Evolutionary conservation across 345 rosid species (phyloP), one percentile per base, ranked within the genome.

Genomic region (Boechera divaricarpa): DNA sequence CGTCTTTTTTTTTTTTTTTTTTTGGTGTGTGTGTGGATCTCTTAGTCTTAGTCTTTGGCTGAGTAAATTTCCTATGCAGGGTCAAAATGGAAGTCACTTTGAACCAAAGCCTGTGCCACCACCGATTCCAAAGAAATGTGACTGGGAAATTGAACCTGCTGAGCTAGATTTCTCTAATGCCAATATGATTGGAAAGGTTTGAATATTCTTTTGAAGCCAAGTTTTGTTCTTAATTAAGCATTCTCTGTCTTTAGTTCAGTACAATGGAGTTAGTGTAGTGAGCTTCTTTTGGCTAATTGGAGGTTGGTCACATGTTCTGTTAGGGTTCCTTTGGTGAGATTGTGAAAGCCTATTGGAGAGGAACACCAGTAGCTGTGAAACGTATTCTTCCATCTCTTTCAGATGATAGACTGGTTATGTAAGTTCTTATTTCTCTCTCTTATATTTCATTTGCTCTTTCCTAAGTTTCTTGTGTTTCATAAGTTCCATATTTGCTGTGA

Each of bases 301-400:
- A 35, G 60, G 39, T 33, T 82, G 65, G 26, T 69, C 58, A 56
- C 56, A 38, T 24, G 13, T 66, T 38, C 56, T 80, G 59, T 52
- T 77, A 92, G 98, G 99, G 99, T 18, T 95, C 99, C 36, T 95
- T 95, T 83, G 99, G 99, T 73, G 99, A 95, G 87, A 95, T 95
- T 82, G 85, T 87, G 77, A 95, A 83, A 83, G 98, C 98, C 48
- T 71, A 54, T 79, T 95, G 99, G 99, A 94, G 98, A 81, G 99
- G 99, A 81, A 95, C 99, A 63, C 98, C 99, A 0, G 98, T 95
- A 33, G 99, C 99, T 58, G 84, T 95, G 48, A 95, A 95, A 79
- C 96, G 98, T 72, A 95, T 95, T 77, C 97, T 95, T 78, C 99
- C 99, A 21, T 89, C 96, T 47, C 98, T 95, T 52, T 95, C 98